A percentile compares a stretch with the other conserved stretches of the same genome.
Evolutionary conservation across 75 land plant genomes (phyloP).

Genomic region (Sequoia sempervirens): DNA sequence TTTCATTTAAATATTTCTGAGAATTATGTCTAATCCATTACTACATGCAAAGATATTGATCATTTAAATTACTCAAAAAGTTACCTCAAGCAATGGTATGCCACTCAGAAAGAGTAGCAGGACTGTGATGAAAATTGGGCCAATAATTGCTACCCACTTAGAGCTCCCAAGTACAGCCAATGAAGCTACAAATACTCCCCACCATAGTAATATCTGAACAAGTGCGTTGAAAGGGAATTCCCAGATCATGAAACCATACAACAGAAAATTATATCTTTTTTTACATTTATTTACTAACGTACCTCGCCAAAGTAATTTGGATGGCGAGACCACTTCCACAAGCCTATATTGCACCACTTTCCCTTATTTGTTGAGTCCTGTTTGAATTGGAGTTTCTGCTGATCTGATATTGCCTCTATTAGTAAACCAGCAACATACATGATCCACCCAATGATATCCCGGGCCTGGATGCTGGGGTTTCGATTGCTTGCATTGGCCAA

Average conservation of each 20-base stretch:
- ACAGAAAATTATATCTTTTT: background rate
- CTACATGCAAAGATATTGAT: background rate
- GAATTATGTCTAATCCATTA: background rate
- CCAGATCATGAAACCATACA: background rate
- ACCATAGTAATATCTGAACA: constrained; percentile 78
- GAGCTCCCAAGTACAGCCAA: constrained; percentile 67
- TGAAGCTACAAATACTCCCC: constrained; percentile 93
- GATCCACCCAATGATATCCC: constrained; percentile 82
- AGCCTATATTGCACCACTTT: constrained; percentile 86
- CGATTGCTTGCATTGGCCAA: constrained; percentile 76
- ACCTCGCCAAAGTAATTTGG: constrained; percentile 99
- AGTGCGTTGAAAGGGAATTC: background rate
- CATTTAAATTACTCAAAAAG: background rate
- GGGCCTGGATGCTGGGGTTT: constrained; percentile 54
- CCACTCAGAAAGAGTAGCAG: constrained; percentile 89
- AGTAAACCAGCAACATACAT: constrained; percentile 65
- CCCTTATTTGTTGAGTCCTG: constrained; percentile 62
- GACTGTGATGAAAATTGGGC: constrained; percentile 75
- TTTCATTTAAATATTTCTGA: background rate
- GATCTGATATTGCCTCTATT: constrained; percentile 86
- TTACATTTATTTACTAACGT: constrained; percentile 8
- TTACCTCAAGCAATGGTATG: constrained; percentile 94
- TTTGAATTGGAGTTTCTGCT: constrained; percentile 79
- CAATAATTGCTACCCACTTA: constrained; percentile 82
- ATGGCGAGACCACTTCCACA: constrained; percentile 90